Base-by-base conservation (phyloP, 345 rosid species). In the Euphorbia peplus region DNA sequence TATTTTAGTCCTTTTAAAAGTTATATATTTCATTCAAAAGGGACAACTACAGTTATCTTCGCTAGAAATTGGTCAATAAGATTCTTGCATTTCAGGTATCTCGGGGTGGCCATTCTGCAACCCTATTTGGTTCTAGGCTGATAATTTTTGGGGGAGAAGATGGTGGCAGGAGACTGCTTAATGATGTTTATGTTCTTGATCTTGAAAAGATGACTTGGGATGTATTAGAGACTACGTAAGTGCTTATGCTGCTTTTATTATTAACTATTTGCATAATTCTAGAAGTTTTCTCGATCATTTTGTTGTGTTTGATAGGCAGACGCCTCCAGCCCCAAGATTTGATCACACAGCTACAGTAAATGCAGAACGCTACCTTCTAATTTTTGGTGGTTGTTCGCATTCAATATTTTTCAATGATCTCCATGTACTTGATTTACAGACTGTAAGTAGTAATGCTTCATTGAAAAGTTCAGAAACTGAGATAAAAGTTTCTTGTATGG, bases 361-460 rank as follows among this genome's bases (percentile, higher is more conserved):
- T 70, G 81, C 86, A 2, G 85, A 84, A 13, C 90, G 83, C 52
- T 95, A 95, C 83, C 95, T 95, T 73, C 47, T 95, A 61, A 78
- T 95, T 66, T 95, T 95, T 69, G 96, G 99, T 56, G 99, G 99
- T 54, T 91, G 97, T 78, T 95, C 99, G 61, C 95, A 95, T 83
- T 95, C 99, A 1, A 66, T 90, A 64, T 95, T 95, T 83, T 95
- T 86, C 80, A 86, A 46, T 75, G 99, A 95, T 86, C 97, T 95
- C 68, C 92, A 91, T 74, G 84, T 95, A 70, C 82, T 95, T 60
- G 99, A 95, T 83, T 83, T 95, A 84, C 91, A 83, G 77, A 83
- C 87, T 5, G 97, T 91, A 81, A 83, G 97, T 67, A 53, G 57
- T 44, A 57, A 57, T 30, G 30, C 25, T 67, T 62, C 5, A 15